Percentiles rank a stretch among this genome's conserved stretches.
phyloP scores from a whole-genome alignment of 495 filamentous ascomycete genomes.

The Annulohypoxylon bovei region DNA sequence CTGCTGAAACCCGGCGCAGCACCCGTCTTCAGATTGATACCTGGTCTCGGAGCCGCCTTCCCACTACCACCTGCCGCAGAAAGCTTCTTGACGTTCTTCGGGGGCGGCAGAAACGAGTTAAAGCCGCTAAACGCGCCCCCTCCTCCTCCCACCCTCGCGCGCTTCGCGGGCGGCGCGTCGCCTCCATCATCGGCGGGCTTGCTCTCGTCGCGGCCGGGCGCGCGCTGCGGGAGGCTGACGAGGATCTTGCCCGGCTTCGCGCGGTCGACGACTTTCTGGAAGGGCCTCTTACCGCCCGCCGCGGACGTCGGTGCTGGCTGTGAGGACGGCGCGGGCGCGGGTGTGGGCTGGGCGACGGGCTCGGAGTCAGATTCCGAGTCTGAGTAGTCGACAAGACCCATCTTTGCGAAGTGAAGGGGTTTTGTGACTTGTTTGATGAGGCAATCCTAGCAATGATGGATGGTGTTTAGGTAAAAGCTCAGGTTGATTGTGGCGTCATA shows the following conservation, averaged over 20 bases:
- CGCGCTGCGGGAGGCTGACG: constrained; percentile 71
- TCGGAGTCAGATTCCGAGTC: constrained; percentile 84
- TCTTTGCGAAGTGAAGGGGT: constrained; percentile 46
- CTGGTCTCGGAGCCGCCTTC: constrained; percentile 51
- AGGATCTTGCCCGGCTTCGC: constrained; percentile 83
- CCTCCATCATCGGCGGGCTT: constrained; percentile 21
- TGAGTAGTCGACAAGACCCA: constrained; percentile 84
- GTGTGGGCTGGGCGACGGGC: constrained; percentile 53
- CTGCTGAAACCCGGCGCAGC: constrained; percentile 81
- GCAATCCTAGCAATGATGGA: not conserved
- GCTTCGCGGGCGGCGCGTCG: constrained; percentile 75
- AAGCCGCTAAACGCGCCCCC: constrained; percentile 73
- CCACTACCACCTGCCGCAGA: constrained; percentile 46
- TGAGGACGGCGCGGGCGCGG: constrained; percentile 8
- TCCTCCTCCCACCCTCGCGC: constrained; percentile 63
- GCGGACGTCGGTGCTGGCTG: constrained; percentile 40
- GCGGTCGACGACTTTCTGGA: constrained; percentile 81
- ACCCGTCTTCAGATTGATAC: constrained; percentile 81
- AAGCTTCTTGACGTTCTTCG: constrained; percentile 67
- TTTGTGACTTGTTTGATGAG: constrained; percentile 15
- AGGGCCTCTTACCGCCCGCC: constrained; percentile 59
- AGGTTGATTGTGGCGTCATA: constrained; percentile 37
- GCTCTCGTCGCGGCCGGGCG: constrained; percentile 50
- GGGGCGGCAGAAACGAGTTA: constrained; percentile 86
- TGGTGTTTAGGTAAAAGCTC: not conserved